Percentiles rank a stretch among this genome's conserved stretches.
phyloP scores from a whole-genome alignment of 1,139 yeast genomes.

The Kazachstania sp. region DNA sequence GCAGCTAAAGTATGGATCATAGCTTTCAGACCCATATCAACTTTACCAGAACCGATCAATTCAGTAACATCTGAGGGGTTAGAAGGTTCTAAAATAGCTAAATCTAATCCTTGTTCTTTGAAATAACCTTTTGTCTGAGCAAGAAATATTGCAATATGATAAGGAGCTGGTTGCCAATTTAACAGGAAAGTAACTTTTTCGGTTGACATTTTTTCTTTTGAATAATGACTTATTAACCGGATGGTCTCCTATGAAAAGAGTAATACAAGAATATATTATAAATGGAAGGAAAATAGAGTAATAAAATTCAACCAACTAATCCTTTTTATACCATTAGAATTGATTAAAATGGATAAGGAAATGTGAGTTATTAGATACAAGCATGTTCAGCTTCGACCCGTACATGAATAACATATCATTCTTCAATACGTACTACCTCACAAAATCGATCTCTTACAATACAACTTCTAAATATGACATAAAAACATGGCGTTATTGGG shows the following conservation, averaged over 20 bases:
- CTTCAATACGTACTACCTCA: too few relatives aligned
- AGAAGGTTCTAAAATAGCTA: slow-evolving; percentile 48
- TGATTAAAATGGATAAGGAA: neutral
- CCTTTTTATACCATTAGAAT: neutral
- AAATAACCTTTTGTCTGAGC: slow-evolving; percentile 47
- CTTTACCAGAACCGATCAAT: slow-evolving; percentile 47
- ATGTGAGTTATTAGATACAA: neutral
- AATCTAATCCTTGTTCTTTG: slow-evolving; percentile 42
- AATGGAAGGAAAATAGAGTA: neutral
- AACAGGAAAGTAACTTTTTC: slow-evolving; percentile 33
- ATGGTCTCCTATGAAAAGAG: neutral
- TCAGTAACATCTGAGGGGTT: slow-evolving; percentile 55
- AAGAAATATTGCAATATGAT: slow-evolving; percentile 46
- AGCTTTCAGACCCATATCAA: slow-evolving; percentile 53
- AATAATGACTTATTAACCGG: neutral
- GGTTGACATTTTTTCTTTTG: neutral
- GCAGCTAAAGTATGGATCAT: slow-evolving; percentile 57
- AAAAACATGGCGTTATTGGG: too few relatives aligned
- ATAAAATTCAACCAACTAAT: neutral
- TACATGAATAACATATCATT: too few relatives aligned
- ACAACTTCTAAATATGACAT: too few relatives aligned
- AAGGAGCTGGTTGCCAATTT: slow-evolving; percentile 53
- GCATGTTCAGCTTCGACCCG: too few relatives aligned
- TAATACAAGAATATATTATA: neutral
- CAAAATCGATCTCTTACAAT: too few relatives aligned